Evolutionary conservation across 1,139 yeast genomes (phyloP), one percentile per base, ranked within the genome.

Genomic region (Schizosaccharomyces versatilis): DNA sequence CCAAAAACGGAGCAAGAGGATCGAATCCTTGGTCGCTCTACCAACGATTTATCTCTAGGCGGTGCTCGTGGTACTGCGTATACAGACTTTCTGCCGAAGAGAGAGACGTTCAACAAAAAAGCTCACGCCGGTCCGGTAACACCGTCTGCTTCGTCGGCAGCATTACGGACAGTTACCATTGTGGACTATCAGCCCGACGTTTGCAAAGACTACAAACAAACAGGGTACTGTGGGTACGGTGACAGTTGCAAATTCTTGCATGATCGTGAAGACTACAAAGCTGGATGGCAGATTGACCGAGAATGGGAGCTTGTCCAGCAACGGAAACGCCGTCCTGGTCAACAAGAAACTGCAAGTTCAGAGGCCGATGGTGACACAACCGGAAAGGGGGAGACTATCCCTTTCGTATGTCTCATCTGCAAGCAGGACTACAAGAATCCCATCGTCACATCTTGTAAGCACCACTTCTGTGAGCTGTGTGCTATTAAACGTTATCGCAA

Each of bases 201-300:
- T 2, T 93, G 98, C 65, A 93, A 90, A 63, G 97, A 93, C 66
- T 93, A 77, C 66, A 76, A 80, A 58, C 85, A 82, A 61, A 88
- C 94, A 0, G 98, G 98, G 0, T 88, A 79, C 64, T 93, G 98
- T 72, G 97, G 97, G 6, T 93, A 81, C 65, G 99, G 99, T 7
- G 98, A 93, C 63, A 81, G 94, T n/a, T 93, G 99, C 70, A 93
- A 90, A 69, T 93, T 93, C 66, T 67, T 90, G 38, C 98, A 93
- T 65, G 59, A 57, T 51, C 51, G 59, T 12, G 59, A 84, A 60
- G 95, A 86, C 65, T 83, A 82, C 67, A 78, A 76, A 59, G 80
- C 80, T 47, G 83, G 81, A 24, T 79, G 81, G 76, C 80, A 82
- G 57, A 66, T 80, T 1, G 76, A 73, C 19, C 74, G 73, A 59